A percentile compares a stretch with the other conserved stretches of the same genome.
Evolutionary conservation across 2,329 filamentous ascomycete genomes (phyloP).

Genomic region (Penicillium palitans): DNA sequence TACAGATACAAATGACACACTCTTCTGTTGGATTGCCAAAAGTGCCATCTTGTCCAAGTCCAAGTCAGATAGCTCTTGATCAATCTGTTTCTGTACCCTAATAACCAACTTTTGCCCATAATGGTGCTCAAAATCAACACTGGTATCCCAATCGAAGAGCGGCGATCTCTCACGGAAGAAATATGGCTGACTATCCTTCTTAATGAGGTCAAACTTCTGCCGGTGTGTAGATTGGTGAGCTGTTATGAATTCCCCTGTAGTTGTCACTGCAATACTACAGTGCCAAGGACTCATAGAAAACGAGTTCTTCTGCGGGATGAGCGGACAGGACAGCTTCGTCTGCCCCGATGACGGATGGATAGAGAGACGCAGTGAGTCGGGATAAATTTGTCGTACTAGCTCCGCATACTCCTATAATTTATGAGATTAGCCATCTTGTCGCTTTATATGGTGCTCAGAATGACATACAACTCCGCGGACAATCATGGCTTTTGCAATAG

Average conservation of each 20-base stretch:
- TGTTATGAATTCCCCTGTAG: constrained; percentile 5
- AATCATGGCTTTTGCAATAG: constrained; percentile 9
- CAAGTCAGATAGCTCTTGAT: background rate
- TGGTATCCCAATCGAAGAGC: constrained; percentile 1
- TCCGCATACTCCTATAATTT: constrained; percentile 5
- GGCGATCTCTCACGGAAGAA: constrained; percentile 11
- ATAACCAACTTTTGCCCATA: constrained; percentile 5
- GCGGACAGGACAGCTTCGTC: constrained; percentile 8
- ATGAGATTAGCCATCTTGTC: background rate
- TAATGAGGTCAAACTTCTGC: constrained; percentile 4
- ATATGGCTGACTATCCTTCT: constrained; percentile 1
- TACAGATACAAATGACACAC: background rate
- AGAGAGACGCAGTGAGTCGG: constrained; percentile 10
- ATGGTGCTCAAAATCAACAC: constrained; percentile 5
- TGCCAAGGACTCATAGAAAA: constrained; percentile 14
- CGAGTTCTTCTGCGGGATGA: constrained; percentile 4
- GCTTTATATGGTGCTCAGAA: background rate
- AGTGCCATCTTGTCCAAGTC: constrained; percentile 11
- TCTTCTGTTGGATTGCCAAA: constrained; percentile 5
- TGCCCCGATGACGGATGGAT: constrained; percentile 11
- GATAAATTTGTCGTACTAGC: constrained; percentile 9
- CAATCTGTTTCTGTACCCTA: background rate
- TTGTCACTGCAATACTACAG: constrained; percentile 9
- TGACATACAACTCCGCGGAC: constrained; percentile 6
- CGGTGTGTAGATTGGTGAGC: constrained; percentile 8